These are phyloP conservation scores for Thielaviopsis punctulata DNA, from an alignment of 2,329 filamentous ascomycete genomes.

Conservation along the genomic window DNA sequence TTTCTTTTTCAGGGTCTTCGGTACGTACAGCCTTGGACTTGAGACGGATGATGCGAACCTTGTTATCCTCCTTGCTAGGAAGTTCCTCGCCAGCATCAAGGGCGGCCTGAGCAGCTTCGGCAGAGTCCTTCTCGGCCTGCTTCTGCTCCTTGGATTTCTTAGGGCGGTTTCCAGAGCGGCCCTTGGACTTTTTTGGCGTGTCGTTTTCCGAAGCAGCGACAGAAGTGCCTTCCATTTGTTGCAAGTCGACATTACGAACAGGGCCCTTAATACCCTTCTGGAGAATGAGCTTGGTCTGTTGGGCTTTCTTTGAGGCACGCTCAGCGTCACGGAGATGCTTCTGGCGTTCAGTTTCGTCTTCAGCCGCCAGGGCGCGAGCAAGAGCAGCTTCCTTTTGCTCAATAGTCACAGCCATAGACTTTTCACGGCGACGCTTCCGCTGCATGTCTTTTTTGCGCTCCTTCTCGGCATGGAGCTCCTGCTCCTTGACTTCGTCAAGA, in stretches of 20 bases:
- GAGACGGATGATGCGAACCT: conserved; percentile 46
- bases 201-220: conserved; percentile 55
- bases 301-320: conserved; percentile 80
- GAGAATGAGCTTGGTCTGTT: conserved; percentile 72
- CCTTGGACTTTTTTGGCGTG: conserved; percentile 34
- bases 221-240: conserved; percentile 68
- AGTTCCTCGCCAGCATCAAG: conserved; percentile 63
- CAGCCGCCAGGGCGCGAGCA: conserved; percentile 57
- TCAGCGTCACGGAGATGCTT: conserved; percentile 75
- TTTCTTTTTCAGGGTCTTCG: conserved; percentile 18
- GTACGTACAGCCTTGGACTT: conserved; percentile 28
- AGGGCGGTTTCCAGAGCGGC: conserved; percentile 46
- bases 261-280: conserved; percentile 74
- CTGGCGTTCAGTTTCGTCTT: conserved; percentile 66
- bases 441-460: conserved; percentile 99
- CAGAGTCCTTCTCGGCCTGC: conserved; percentile 63
- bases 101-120: conserved; percentile 74
- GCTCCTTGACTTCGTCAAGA: conserved; percentile 70
- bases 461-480: conserved; percentile 85
- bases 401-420: conserved; percentile 84
- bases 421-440: conserved; percentile 84
- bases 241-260: conserved; percentile 46
- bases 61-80: conserved; percentile 39
- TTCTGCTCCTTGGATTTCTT: conserved; percentile 88
- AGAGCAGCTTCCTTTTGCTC: conserved; percentile 78